These are phyloP conservation scores for Pleomassaria siparia DNA, from an alignment of 2,329 filamentous ascomycete species.

Conservation along the genomic window DNA sequence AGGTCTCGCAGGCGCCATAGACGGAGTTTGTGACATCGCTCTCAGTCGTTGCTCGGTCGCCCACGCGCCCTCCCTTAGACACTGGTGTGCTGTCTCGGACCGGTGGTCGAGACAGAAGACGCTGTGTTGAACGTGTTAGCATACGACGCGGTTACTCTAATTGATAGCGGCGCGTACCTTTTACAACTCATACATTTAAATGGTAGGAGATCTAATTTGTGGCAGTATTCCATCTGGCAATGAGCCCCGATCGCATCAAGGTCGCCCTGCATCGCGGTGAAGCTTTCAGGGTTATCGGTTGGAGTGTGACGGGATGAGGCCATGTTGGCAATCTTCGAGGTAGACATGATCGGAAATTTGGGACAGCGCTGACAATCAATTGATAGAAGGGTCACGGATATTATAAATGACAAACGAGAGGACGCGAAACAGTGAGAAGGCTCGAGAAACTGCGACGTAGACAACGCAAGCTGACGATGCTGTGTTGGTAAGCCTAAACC, in stretches of 20 bases:
- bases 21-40: slow-evolving; percentile 29
- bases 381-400: slow-evolving; percentile 4
- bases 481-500: background rate
- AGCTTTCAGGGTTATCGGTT: slow-evolving; percentile 47
- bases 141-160: slow-evolving; percentile 8
- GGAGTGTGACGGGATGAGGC: slow-evolving; percentile 13
- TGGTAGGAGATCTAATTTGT: slow-evolving; percentile 93
- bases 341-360: background rate
- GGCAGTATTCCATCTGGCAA: slow-evolving; percentile 89
- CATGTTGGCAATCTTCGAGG: slow-evolving; percentile 14
- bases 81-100: slow-evolving; percentile 77
- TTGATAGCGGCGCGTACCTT: slow-evolving; percentile 40
- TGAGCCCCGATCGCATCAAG: slow-evolving; percentile 84
- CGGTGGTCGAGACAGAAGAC: slow-evolving; percentile 95
- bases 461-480: slow-evolving; percentile 15
- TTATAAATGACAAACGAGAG: slow-evolving; percentile 6
- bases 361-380: background rate
- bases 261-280: slow-evolving; percentile 72
- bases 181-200: slow-evolving; percentile 90
- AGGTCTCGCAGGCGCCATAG: slow-evolving; percentile 51
- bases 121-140: slow-evolving; percentile 37
- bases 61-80: slow-evolving; percentile 63
- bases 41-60: slow-evolving; percentile 52
- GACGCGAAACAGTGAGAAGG: slow-evolving; percentile 20
- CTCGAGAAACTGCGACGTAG: slow-evolving; percentile 17